Evolutionary conservation across 2,329 filamentous ascomycete species (phyloP).

Genomic region (Hypoxylon sp.): DNA sequence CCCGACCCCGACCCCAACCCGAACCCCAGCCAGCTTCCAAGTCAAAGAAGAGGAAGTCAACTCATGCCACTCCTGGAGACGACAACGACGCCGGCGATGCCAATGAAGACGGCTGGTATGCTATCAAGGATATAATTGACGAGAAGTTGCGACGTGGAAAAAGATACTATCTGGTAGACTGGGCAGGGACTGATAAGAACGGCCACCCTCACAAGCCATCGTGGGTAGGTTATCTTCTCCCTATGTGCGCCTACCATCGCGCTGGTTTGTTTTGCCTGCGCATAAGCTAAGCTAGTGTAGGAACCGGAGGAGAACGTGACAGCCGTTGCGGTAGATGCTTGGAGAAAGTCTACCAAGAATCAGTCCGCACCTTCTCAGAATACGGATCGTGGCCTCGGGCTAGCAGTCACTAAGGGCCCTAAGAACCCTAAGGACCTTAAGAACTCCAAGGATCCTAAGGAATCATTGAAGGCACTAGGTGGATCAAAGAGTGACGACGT

Average conservation of each 20-base stretch:
- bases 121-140: conserved; percentile 56
- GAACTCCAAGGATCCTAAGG: background rate
- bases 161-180: conserved; percentile 68
- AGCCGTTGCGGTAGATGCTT: conserved; percentile 45
- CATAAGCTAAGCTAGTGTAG: conserved; percentile 41
- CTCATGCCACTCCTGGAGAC: conserved; percentile 6
- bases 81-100: conserved; percentile 13
- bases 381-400: background rate
- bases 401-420: background rate
- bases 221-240: conserved; percentile 62
- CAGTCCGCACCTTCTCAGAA: background rate
- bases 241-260: background rate
- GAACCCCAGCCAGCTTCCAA: conserved; percentile 3
- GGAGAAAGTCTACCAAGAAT: conserved; percentile 39
- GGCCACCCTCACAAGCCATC: conserved; percentile 63
- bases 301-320: conserved; percentile 51
- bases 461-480: conserved; percentile 6
- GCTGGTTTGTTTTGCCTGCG: background rate
- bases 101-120: conserved; percentile 46
- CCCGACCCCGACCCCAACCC: conserved; percentile 6
- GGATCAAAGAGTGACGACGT: background rate
- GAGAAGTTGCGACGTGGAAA: conserved; percentile 54
- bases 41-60: conserved; percentile 32
- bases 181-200: conserved; percentile 66
- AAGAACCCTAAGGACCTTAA: background rate